phyloP scores from a whole-genome alignment of 2,329 filamentous ascomycete species.

The Penicillium sp. region DNA sequence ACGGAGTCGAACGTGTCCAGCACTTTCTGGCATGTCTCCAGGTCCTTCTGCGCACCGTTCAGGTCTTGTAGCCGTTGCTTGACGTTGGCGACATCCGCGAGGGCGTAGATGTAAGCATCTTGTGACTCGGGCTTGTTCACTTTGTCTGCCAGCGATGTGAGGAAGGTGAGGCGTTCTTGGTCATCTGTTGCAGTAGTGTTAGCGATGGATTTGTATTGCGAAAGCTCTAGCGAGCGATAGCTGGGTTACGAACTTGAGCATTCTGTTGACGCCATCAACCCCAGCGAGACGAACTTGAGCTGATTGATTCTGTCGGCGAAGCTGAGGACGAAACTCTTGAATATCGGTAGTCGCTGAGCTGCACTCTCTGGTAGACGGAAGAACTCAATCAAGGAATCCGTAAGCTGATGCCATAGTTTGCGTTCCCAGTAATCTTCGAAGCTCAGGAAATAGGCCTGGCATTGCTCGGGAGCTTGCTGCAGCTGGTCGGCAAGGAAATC shows the following conservation, averaged over 20 bases:
- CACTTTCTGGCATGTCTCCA: constrained; percentile 78
- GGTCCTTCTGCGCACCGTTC: constrained; percentile 73
- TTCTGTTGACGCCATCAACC: constrained; percentile 75
- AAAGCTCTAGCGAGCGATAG: no score
- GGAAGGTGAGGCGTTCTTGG: constrained; percentile 73
- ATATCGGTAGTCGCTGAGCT: constrained; percentile 76
- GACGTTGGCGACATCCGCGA: constrained; percentile 77
- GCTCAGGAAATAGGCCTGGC: constrained; percentile 74
- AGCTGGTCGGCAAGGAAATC: constrained; percentile 89
- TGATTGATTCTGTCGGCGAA: constrained; percentile 99
- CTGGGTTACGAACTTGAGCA: constrained; percentile 43
- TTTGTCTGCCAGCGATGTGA: constrained; percentile 71
- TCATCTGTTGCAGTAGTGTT: no score
- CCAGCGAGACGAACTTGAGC: constrained; percentile 87
- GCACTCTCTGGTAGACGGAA: constrained; percentile 75
- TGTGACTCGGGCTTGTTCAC: constrained; percentile 87
- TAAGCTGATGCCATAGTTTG: constrained; percentile 98
- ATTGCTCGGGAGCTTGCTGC: constrained; percentile 79
- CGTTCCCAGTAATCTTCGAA: constrained; percentile 98
- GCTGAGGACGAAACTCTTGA: constrained; percentile 87
- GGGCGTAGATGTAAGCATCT: constrained; percentile 91
- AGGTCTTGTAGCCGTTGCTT: constrained; percentile 72
- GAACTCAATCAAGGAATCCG: constrained; percentile 76
- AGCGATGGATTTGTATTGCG: no score
- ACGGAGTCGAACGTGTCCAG: constrained; percentile 89